Conservation (phyloP, 2,329 filamentous ascomycete genomes). For the Sclerotinia sclerotiorum region DNA sequence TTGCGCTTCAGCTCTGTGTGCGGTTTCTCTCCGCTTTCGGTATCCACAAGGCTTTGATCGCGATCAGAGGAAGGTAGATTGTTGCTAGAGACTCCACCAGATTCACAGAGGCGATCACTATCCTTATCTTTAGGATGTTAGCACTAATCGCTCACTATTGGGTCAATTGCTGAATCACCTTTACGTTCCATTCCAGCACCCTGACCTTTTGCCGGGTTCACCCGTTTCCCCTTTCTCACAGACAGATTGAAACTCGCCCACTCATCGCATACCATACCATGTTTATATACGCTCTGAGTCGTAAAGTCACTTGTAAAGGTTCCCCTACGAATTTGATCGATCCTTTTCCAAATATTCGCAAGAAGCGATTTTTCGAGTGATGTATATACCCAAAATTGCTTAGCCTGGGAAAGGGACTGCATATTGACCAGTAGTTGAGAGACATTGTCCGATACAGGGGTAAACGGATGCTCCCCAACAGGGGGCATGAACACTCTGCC, state of each 20-base stretch:
- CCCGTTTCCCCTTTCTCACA: too few species aligned
- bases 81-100: too few species aligned
- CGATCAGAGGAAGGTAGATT: not conserved
- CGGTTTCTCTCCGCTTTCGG: not conserved
- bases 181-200: constrained; percentile 1
- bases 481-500: too few species aligned
- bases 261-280: not conserved
- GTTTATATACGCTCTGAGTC: not conserved
- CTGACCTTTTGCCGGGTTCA: not conserved
- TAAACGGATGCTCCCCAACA: too few species aligned
- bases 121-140: not conserved
- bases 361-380: too few species aligned
- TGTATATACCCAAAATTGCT: too few species aligned
- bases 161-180: not conserved
- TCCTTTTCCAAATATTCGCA: not conserved
- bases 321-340: not conserved
- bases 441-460: too few species aligned
- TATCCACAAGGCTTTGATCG: not conserved
- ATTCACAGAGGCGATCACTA: not conserved
- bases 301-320: constrained; percentile 7
- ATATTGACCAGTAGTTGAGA: too few species aligned
- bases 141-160: not conserved
- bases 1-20: not conserved
- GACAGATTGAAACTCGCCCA: constrained; percentile 3
- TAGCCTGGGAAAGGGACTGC: too few species aligned